Conservation (phyloP, 164 flowering plant genomes). For the grape (Vitis vinifera) region DNA sequence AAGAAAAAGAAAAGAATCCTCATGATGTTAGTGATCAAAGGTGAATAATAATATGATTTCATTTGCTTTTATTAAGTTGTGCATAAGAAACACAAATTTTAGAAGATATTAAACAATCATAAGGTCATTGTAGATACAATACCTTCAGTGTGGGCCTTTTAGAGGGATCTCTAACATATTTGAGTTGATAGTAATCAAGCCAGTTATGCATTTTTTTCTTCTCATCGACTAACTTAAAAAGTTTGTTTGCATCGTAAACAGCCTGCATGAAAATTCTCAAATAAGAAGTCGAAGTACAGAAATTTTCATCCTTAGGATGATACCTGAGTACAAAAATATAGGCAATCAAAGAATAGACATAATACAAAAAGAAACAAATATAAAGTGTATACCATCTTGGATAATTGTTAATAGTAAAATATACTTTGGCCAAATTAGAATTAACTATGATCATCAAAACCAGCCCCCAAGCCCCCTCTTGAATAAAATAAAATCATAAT, state of each 20-base stretch:
- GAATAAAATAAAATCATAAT: too few species aligned
- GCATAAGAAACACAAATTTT: neutral
- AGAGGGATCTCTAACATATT: constrained; percentile 53
- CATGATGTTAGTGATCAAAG: neutral
- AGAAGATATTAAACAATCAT: neutral
- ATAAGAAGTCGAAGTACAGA: too few species aligned
- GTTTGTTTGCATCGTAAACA: constrained; percentile 73
- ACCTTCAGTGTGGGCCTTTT: constrained; percentile 63
- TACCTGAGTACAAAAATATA: too few species aligned
- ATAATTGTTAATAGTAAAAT: too few species aligned
- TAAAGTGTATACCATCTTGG: too few species aligned
- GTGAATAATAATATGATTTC: neutral
- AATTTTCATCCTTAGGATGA: too few species aligned
- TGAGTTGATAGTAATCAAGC: constrained; percentile 72
- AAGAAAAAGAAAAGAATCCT: neutral
- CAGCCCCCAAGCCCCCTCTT: too few species aligned
- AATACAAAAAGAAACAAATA: too few species aligned
- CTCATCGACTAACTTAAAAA: constrained; percentile 54
- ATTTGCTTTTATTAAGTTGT: neutral
- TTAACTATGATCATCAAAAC: too few species aligned
- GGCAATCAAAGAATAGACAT: too few species aligned
- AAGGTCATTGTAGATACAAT: neutral
- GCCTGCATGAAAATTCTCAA: constrained; percentile 43
- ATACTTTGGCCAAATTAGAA: too few species aligned
- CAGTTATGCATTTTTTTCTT: constrained; percentile 68